phyloP scores from a whole-genome alignment of 495 filamentous ascomycete genomes.

The Hypoxylon rickii region DNA sequence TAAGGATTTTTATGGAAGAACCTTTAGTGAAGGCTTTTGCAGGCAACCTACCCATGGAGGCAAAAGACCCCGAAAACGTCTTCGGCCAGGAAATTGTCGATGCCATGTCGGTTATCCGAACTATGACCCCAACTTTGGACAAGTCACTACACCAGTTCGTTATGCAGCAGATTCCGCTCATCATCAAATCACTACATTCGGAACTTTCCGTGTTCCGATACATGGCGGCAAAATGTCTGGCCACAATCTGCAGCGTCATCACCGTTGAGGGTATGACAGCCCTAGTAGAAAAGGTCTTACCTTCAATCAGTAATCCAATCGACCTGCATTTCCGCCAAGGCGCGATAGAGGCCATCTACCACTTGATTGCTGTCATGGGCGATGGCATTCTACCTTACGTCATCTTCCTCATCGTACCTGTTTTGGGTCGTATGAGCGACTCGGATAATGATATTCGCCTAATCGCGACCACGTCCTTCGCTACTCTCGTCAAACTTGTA shows the following conservation, averaged over 20 bases:
- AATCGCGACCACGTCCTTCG: conserved; percentile 95
- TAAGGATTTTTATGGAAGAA: conserved; percentile 76
- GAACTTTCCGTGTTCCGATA: conserved; percentile 90
- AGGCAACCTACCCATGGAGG: conserved; percentile 70
- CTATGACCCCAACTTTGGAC: conserved; percentile 83
- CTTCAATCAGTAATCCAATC: conserved; percentile 83
- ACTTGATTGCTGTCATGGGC: conserved; percentile 97
- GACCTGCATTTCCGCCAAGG: conserved; percentile 89
- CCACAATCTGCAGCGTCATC: conserved; percentile 95
- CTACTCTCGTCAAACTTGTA: conserved; percentile 96
- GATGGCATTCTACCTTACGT: conserved; percentile 95
- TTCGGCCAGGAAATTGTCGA: conserved; percentile 93
- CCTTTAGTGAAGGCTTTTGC: conserved; percentile 76
- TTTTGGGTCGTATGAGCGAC: conserved; percentile 98
- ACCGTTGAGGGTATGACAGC: conserved; percentile 94
- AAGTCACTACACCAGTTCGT: conserved; percentile 75
- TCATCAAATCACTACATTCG: conserved; percentile 84
- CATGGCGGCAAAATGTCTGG: conserved; percentile 95
- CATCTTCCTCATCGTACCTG: conserved; percentile 98
- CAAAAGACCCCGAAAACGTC: conserved; percentile 66
- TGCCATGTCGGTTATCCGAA: conserved; percentile 87
- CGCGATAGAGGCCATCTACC: conserved; percentile 90
- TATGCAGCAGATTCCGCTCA: conserved; percentile 78
- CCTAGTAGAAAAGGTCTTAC: conserved; percentile 89
- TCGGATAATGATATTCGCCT: conserved; percentile 93